phyloP scores from a whole-genome alignment of 2,329 filamentous ascomycete genomes.

The Stachybotrys elegans region DNA sequence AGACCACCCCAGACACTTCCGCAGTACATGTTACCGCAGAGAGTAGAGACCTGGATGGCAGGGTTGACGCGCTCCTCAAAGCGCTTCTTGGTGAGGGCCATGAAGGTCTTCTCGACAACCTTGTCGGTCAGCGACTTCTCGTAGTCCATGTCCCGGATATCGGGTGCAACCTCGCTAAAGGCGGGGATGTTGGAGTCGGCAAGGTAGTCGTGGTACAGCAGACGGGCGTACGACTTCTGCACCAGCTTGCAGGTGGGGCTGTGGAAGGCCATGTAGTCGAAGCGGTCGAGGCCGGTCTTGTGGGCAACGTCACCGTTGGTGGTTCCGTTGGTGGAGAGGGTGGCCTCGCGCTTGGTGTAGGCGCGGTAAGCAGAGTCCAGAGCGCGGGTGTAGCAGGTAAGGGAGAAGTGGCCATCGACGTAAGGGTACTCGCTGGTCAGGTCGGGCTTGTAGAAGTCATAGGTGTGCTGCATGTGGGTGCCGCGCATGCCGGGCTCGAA shows the following conservation, averaged over 20 bases:
- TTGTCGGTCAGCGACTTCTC: conserved; percentile 76
- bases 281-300: conserved; percentile 69
- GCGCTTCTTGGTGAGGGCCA: conserved; percentile 77
- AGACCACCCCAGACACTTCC: conserved; percentile 73
- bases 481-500: conserved; percentile 75
- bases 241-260: conserved; percentile 84
- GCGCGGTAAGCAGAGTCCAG: conserved; percentile 78
- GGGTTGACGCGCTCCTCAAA: conserved; percentile 74
- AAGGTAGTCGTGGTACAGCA: conserved; percentile 84
- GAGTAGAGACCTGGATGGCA: conserved; percentile 69
- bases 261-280: conserved; percentile 81
- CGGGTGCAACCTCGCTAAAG: conserved; percentile 71
- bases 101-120: conserved; percentile 81
- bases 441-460: conserved; percentile 90
- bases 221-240: conserved; percentile 75
- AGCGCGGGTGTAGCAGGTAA: conserved; percentile 77
- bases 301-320: conserved; percentile 39
- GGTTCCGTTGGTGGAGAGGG: conserved; percentile 48
- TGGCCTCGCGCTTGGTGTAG: conserved; percentile 69
- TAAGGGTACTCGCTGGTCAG: conserved; percentile 82
- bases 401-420: conserved; percentile 78
- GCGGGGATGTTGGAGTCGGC: conserved; percentile 59
- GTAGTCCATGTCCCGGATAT: conserved; percentile 75
- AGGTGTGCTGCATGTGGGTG: conserved; percentile 77
- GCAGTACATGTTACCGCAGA: conserved; percentile 67